Percentiles rank a stretch among this genome's conserved stretches.
Evolutionary conservation across 2,329 filamentous ascomycete genomes (phyloP).

Genomic region (Botrytis medusae): DNA sequence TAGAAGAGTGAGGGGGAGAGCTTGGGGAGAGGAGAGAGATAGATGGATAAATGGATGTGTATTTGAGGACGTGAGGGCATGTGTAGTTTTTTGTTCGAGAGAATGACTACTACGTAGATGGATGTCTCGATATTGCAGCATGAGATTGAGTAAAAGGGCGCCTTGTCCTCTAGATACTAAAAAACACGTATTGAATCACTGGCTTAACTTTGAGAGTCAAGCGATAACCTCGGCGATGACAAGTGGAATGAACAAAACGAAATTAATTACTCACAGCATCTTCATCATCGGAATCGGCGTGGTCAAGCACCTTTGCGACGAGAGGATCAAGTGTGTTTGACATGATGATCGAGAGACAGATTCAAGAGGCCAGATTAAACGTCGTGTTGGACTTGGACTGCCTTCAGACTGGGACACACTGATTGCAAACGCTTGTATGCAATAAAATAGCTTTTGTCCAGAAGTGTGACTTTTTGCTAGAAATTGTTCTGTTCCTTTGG

Average conservation of each 20-base stretch:
- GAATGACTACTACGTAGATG: background rate
- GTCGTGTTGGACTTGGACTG: background rate
- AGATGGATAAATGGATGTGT: background rate
- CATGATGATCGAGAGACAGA: background rate
- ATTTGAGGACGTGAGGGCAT: background rate
- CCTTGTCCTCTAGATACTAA: background rate
- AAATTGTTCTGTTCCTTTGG: background rate
- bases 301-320: slow-evolving; percentile 51
- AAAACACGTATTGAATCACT: background rate
- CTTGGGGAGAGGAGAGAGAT: background rate
- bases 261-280: slow-evolving; percentile 43
- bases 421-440: slow-evolving; percentile 14
- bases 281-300: slow-evolving; percentile 51
- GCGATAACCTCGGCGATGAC: background rate
- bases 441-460: background rate
- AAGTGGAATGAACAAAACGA: background rate
- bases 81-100: background rate
- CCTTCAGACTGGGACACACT: background rate
- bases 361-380: background rate
- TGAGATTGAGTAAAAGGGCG: background rate
- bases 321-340: slow-evolving; percentile 45
- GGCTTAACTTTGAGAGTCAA: background rate
- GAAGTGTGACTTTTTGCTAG: background rate
- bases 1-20: background rate
- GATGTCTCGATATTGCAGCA: background rate